Percentiles rank a stretch among this genome's conserved stretches.
Evolutionary conservation across 2,329 filamentous ascomycete species (phyloP).

Genomic region (Penicillium sp.): DNA sequence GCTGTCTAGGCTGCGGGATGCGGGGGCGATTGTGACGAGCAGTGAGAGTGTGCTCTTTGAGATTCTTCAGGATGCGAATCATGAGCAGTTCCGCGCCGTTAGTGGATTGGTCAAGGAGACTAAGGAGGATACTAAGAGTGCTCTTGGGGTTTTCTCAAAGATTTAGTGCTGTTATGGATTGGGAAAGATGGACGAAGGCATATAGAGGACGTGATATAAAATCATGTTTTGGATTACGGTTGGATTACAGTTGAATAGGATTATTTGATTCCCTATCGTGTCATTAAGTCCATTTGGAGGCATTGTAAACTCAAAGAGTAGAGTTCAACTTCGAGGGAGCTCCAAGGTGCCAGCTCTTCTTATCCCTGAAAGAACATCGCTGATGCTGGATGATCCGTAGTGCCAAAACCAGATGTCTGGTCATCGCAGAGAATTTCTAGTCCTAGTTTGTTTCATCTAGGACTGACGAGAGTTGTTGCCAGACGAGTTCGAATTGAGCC

Average conservation of each 20-base stretch:
- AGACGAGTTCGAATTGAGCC: slow-evolving; percentile 63
- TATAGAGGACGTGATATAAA: background rate
- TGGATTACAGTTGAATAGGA: background rate
- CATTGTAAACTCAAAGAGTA: background rate
- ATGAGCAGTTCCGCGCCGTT: slow-evolving; percentile 68
- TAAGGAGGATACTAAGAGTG: slow-evolving; percentile 66
- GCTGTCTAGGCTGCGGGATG: slow-evolving; percentile 69
- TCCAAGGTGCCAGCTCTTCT: background rate
- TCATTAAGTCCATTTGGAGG: background rate
- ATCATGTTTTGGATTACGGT: background rate
- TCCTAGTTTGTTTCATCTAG: slow-evolving; percentile 28
- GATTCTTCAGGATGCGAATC: slow-evolving; percentile 75
- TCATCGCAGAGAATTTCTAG: slow-evolving; percentile 2
- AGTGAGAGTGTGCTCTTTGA: slow-evolving; percentile 92
- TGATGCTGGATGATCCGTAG: background rate
- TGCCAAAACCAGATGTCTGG: background rate
- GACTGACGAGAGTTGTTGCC: slow-evolving; percentile 13
- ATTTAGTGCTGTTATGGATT: slow-evolving; percentile 36
- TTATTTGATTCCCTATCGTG: background rate
- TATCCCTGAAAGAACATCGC: background rate
- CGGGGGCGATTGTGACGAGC: slow-evolving; percentile 76
- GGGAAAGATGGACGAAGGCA: background rate
- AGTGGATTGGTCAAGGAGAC: slow-evolving; percentile 77
- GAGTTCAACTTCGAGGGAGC: background rate
- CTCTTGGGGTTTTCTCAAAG: slow-evolving; percentile 65